Evolutionary conservation across 768 basidiomycete species (phyloP).

Genomic region (Amyloporia xantha): DNA sequence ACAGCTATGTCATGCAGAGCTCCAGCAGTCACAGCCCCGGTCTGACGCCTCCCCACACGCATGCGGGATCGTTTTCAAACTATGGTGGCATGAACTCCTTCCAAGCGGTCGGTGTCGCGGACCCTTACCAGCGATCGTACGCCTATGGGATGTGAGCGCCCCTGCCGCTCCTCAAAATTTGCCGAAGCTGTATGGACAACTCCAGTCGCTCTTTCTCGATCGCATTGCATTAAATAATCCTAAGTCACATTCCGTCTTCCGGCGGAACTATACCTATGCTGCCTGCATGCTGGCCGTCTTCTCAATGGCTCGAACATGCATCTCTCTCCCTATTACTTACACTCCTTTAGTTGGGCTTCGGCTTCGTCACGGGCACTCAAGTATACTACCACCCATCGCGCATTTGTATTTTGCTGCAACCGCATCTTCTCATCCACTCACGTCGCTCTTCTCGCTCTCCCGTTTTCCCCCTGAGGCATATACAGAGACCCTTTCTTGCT

Average conservation of each 20-base stretch:
- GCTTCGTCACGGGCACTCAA: constrained; percentile 25
- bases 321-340: constrained; percentile 9
- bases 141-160: constrained; percentile 74
- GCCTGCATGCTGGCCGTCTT: constrained; percentile 8
- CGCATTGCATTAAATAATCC: constrained; percentile 4
- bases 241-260: constrained; percentile 1
- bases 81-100: constrained; percentile 51
- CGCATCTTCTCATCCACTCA: constrained; percentile 19
- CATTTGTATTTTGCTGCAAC: constrained; percentile 33
- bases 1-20: constrained; percentile 76
- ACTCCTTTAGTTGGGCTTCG: constrained; percentile 12
- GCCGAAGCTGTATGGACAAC: constrained; percentile 5
- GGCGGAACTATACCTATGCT: constrained; percentile 21
- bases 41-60: constrained; percentile 51
- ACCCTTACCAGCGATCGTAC: constrained; percentile 73
- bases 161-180: not conserved
- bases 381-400: constrained; percentile 31
- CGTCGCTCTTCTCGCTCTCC: constrained; percentile 28
- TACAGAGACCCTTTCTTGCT: constrained; percentile 11
- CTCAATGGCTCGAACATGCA: constrained; percentile 5
- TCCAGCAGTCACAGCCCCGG: constrained; percentile 60
- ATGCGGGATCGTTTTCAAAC: constrained; percentile 47
- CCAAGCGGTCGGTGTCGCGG: constrained; percentile 43
- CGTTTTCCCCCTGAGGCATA: constrained; percentile 2
- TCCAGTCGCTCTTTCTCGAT: constrained; percentile 14